phyloP scores from a whole-genome alignment of 2,329 filamentous ascomycete species.

The Penicillium italicum region DNA sequence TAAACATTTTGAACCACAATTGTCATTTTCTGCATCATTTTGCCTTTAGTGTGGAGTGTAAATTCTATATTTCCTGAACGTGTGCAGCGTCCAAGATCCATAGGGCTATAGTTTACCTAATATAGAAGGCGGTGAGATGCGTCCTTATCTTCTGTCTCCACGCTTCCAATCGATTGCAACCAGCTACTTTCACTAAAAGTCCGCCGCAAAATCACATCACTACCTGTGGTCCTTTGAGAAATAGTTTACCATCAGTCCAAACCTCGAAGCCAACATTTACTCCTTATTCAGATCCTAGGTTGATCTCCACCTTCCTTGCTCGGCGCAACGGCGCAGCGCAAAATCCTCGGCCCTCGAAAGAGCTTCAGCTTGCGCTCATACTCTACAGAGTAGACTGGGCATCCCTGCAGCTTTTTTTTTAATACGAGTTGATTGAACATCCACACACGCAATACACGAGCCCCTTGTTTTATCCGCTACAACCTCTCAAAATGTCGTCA shows the following conservation, averaged over 20 bases:
- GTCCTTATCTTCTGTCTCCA: conserved; percentile 6
- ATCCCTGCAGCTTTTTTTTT: neutral
- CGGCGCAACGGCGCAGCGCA: conserved; percentile 1
- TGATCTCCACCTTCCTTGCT: neutral
- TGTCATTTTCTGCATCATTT: neutral
- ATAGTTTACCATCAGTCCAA: neutral
- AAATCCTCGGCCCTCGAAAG: neutral
- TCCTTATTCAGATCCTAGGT: neutral
- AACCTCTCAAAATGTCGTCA: conserved; percentile 36
- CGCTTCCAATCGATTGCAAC: neutral
- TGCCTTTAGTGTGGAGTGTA: neutral
- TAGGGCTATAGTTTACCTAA: neutral
- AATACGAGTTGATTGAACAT: neutral
- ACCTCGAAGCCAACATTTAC: neutral
- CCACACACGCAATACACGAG: too few species aligned
- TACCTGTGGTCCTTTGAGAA: neutral
- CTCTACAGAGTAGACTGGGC: neutral
- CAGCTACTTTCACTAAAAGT: neutral
- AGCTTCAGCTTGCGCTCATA: conserved; percentile 2
- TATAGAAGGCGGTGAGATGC: conserved; percentile 12
- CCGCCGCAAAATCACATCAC: neutral
- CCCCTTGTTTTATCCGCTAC: neutral
- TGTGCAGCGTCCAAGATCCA: neutral
- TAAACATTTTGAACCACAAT: neutral
- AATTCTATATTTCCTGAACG: neutral